A percentile compares a stretch with the other conserved stretches of the same genome.
phyloP scores from a whole-genome alignment of 23 red algal species.

The Cyanidiococcus yangmingshanensis region DNA sequence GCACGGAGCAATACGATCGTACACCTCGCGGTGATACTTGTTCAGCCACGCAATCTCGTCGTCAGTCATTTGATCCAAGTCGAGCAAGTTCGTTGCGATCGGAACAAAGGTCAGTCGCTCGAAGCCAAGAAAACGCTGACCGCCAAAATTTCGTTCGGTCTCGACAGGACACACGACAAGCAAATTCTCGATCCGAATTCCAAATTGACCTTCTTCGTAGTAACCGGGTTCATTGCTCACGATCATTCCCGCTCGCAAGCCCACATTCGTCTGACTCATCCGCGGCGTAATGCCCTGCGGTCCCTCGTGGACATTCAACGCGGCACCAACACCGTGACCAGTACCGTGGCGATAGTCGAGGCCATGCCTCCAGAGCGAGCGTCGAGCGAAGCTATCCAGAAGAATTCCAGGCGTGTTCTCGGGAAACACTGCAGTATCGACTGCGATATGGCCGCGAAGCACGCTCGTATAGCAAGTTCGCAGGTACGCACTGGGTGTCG shows the following conservation, averaged over 20 bases:
- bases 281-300: conserved; percentile 74
- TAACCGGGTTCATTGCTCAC: conserved; percentile 93
- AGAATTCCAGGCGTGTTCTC: conserved; percentile 68
- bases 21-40: conserved; percentile 64
- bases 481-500: conserved; percentile 22
- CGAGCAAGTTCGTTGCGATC: conserved; percentile 51
- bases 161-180: conserved; percentile 45
- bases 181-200: conserved; percentile 87
- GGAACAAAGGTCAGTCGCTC: conserved; percentile 74
- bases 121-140: conserved; percentile 55
- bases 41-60: conserved; percentile 75
- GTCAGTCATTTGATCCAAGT: conserved; percentile 28
- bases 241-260: conserved; percentile 63
- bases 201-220: conserved; percentile 86
- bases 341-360: conserved; percentile 97
- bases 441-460: conserved; percentile 70
- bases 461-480: conserved; percentile 60
- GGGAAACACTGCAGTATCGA: conserved; percentile 71
- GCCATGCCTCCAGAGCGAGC: conserved; percentile 62
- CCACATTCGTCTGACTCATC: conserved; percentile 33
- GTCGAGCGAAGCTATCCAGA: conserved; percentile 69
- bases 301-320: conserved; percentile 94
- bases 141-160: conserved; percentile 53
- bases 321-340: conserved; percentile 87
- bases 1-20: conserved; percentile 35